Conservation (phyloP, 306 rosid genomes). For the Oxytropis ochrocephala region DNA sequence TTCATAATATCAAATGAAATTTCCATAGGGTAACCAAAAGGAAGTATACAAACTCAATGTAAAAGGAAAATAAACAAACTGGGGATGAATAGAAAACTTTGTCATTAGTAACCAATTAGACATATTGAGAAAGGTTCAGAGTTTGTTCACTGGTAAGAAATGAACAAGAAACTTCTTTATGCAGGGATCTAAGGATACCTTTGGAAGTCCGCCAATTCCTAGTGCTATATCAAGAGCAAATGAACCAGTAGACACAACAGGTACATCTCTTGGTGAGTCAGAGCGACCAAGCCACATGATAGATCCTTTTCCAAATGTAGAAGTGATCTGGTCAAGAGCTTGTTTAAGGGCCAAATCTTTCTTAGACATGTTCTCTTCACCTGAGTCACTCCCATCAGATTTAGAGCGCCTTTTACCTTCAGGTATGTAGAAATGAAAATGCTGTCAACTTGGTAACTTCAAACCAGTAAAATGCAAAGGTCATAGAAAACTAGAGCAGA, state of each 20-base stretch:
- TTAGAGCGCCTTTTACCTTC: conserved; percentile 61
- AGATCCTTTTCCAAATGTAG: conserved; percentile 84
- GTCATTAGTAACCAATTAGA: background rate
- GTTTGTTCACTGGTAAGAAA: conserved; percentile 1
- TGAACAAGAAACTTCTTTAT: conserved; percentile 2
- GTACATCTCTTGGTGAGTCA: conserved; percentile 36
- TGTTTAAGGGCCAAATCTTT: conserved; percentile 75
- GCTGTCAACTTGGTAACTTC: background rate
- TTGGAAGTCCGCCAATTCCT: conserved; percentile 85
- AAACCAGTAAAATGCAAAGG: background rate
- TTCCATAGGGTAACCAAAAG: background rate
- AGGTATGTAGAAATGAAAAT: conserved; percentile 9
- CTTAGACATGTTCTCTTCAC: conserved; percentile 66
- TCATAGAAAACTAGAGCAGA: background rate
- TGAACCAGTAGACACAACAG: conserved; percentile 83
- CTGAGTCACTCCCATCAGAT: conserved; percentile 65
- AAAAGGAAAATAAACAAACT: background rate
- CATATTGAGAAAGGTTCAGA: background rate
- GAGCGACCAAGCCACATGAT: conserved; percentile 96
- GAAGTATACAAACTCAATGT: background rate
- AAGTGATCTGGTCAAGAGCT: conserved; percentile 86
- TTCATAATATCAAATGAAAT: background rate
- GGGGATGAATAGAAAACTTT: background rate
- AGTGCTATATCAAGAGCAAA: conserved; percentile 76
- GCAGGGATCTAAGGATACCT: conserved; percentile 47